Percentiles rank a stretch among this genome's conserved stretches.
Evolutionary conservation across 148 eudicot species (phyloP).

Genomic region (Vaccinium macrocarpon): DNA sequence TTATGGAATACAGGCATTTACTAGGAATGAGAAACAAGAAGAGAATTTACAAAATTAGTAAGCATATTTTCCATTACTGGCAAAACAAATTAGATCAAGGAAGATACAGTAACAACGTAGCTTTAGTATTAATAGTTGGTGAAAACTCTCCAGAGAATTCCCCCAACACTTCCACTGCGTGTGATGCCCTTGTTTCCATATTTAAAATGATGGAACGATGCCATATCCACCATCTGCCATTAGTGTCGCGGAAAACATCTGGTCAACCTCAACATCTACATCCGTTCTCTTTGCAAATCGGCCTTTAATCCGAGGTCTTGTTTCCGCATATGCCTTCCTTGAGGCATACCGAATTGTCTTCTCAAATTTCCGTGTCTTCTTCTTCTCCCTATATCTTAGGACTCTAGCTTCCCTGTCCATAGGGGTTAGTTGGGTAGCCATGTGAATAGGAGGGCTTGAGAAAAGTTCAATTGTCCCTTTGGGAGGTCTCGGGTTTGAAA

Average conservation of each 20-base stretch:
- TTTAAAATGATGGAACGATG: slow-evolving; percentile 52
- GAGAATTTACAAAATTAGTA: slow-evolving; percentile 14
- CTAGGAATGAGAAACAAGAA: slow-evolving; percentile 1
- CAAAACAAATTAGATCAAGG: slow-evolving; percentile 14
- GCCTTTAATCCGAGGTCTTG: slow-evolving; percentile 92
- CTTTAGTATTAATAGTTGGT: slow-evolving; percentile 9
- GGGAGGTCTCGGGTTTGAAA: slow-evolving; percentile 47
- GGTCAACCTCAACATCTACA: slow-evolving; percentile 65
- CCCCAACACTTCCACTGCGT: background rate
- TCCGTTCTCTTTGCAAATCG: slow-evolving; percentile 87
- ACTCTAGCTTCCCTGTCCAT: slow-evolving; percentile 90
- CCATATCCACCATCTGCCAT: slow-evolving; percentile 52
- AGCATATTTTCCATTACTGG: slow-evolving; percentile 2
- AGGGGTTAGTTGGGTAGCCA: slow-evolving; percentile 63
- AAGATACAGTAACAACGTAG: slow-evolving; percentile 9
- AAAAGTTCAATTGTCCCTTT: slow-evolving; percentile 78
- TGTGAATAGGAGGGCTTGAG: slow-evolving; percentile 49
- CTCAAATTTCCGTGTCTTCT: slow-evolving; percentile 81
- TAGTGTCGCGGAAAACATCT: slow-evolving; percentile 56
- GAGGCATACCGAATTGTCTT: slow-evolving; percentile 97
- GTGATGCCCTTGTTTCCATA: background rate
- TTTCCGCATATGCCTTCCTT: slow-evolving; percentile 97
- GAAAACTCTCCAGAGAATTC: slow-evolving; percentile 6
- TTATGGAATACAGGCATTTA: background rate
- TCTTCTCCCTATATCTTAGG: slow-evolving; percentile 87